Percentiles rank a stretch among this genome's conserved stretches.
Conservation (phyloP, 2,329 filamentous ascomycete species). For the Zymoseptoria tritici region DNA sequence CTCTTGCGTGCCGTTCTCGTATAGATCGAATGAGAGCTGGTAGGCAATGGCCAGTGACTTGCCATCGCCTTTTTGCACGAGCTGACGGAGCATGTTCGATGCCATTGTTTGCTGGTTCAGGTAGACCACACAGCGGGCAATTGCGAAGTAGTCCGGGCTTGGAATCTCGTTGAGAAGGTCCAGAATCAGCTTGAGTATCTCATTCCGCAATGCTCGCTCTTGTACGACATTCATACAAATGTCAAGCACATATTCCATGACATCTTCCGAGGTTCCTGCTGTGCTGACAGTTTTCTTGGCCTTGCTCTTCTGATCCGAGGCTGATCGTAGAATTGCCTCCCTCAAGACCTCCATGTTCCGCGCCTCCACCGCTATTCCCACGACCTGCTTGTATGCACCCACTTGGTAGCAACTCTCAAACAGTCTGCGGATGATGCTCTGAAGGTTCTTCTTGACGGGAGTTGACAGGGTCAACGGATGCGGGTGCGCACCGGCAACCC, state of each 20-base stretch:
- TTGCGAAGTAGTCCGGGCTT: constrained; percentile 92
- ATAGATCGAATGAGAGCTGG: constrained; percentile 95
- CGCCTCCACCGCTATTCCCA: constrained; percentile 92
- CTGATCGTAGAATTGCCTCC: constrained; percentile 80
- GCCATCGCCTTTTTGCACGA: constrained; percentile 72
- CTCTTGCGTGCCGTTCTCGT: constrained; percentile 97
- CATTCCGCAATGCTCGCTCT: constrained; percentile 74
- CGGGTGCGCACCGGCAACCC: constrained; percentile 47
- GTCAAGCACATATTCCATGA: constrained; percentile 92
- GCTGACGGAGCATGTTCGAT: constrained; percentile 71
- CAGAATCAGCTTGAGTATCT: constrained; percentile 85
- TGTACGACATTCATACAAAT: constrained; percentile 98
- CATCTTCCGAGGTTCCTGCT: constrained; percentile 66
- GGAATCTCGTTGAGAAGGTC: constrained; percentile 90
- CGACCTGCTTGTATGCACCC: constrained; percentile 87
- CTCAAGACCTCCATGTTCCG: constrained; percentile 83
- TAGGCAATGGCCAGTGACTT: constrained; percentile 81
- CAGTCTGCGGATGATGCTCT: constrained; percentile 75
- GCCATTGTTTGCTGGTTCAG: constrained; percentile 88
- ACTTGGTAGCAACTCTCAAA: constrained; percentile 84
- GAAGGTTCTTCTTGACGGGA: constrained; percentile 70
- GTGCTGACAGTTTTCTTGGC: constrained; percentile 51
- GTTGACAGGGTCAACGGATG: constrained; percentile 60
- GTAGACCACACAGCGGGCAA: constrained; percentile 95
- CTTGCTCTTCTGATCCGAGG: constrained; percentile 67